Evolutionary conservation across 148 eudicot species (phyloP), one percentile per base, ranked within the genome.

Genomic region (Diospyros kaki): DNA sequence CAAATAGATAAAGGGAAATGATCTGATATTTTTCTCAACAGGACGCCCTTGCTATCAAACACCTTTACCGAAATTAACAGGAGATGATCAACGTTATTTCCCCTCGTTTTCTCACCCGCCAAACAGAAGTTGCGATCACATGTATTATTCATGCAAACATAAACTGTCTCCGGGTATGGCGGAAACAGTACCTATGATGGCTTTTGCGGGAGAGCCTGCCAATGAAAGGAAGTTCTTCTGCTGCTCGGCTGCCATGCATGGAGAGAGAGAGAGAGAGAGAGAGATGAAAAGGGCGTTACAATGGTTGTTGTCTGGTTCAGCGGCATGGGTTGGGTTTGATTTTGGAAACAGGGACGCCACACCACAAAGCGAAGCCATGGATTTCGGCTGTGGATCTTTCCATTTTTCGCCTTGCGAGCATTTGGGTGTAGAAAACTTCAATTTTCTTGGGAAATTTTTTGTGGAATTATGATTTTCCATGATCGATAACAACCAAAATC

Each of bases 201-300:
- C 58, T 5, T 48, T 28, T 4, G 58, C 56, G 56, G 45, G 4
- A 52, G 72, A 69, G 6, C 59, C 38, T 6, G 45, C 28, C 28
- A 42, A 58, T 69, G 59, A 52, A 51, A 38, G 59, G 5, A 38
- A 52, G 44, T 51, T 9, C 56, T 68, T 50, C 42, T 45, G 5
- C 43, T 11, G 72, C 43, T 68, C 41, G 58, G 54, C 2, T 51
- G 5, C 73, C 72, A 68, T 68, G 72, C 39, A 12, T 42, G 6
- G 58, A 68, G n/a, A 69, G 44, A 50, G 18, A 65, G 51, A 3
- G 64, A 18, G 40, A 60, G 64, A 18, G 9, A 60, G 60, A 53
- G 17, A 60, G 6, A 55, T 4, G 60, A 69, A 39, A 69, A 53
- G 60, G 72, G 11, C 72, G 58, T 68, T 68, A 51, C 5, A 44